Base-by-base conservation (phyloP, 176 grass and related monocot species). In the Avena sativa region DNA sequence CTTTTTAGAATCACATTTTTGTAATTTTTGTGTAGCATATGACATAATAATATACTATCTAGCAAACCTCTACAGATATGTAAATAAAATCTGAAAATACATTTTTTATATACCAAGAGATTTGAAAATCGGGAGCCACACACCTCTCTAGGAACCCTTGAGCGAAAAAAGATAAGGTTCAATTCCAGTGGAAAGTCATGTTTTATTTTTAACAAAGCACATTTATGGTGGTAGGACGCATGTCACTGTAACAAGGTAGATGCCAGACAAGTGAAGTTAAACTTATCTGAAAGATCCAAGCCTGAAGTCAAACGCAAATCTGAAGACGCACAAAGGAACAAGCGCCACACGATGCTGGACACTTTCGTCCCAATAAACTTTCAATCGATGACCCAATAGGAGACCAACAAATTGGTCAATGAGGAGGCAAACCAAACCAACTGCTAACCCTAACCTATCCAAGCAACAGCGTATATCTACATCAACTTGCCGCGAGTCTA, bases 241-340 rank as follows among this genome's bases (percentile, higher is more conserved):
- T 92, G 93, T 95, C 88, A 53, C 86, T 76, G 53, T 91, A 83
- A 83, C 79, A 86, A 59, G 61, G 86, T 92, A 20, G 75, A 86
- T 84, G 87, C 57, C 86, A 83, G 79, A 90, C 83, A 90, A 79
- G 80, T 77, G 20, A 52, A 81, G 44, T 81, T 71, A 87, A 88
- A 88, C 60, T 43, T 56, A 20, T 21, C 16, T 49, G 79, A 76
- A 50, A 74, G 62, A 40, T 65, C 86, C 86, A 81, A 86, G 1
- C 51, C 57, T 43, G 38, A 66, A 67, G 91, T 93, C 91, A 87
- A 90, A 83, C 55, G 4, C 74, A 89, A 86, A 89, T 89, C 79
- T 85, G 88, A 76, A 19, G 52, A 30, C 4, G 71, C 89, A 8
- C 60, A 88, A 76, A 20, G 51, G 38, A 85, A 70, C 89, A 91